Evolutionary conservation across 2,329 filamentous ascomycete genomes (phyloP).

Genomic region (Monosporascus sp.): DNA sequence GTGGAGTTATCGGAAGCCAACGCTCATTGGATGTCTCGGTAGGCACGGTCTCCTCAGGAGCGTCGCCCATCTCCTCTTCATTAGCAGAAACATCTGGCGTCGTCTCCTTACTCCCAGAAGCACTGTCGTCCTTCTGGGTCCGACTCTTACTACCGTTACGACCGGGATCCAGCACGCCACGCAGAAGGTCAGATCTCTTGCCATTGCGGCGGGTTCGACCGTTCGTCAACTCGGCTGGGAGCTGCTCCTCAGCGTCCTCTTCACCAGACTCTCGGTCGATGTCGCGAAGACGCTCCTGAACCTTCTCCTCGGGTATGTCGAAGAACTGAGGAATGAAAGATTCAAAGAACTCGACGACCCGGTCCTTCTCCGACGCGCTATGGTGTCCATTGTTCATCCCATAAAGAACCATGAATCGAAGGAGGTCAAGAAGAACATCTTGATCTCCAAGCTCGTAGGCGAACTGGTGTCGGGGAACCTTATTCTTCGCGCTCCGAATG

Average conservation of each 20-base stretch:
- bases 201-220: slow-evolving; percentile 64
- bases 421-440: slow-evolving; percentile 59
- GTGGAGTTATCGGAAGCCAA: slow-evolving; percentile 59
- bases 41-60: slow-evolving; percentile 49
- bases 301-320: slow-evolving; percentile 65
- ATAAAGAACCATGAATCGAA: slow-evolving; percentile 60
- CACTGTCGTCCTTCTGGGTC: slow-evolving; percentile 73
- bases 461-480: slow-evolving; percentile 66
- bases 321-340: slow-evolving; percentile 74
- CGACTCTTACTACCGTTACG: slow-evolving; percentile 67
- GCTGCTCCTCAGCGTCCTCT: slow-evolving; percentile 71
- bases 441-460: slow-evolving; percentile 69
- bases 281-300: slow-evolving; percentile 62
- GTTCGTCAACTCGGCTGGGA: slow-evolving; percentile 66
- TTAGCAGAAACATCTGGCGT: slow-evolving; percentile 78
- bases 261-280: slow-evolving; percentile 67
- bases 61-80: slow-evolving; percentile 70
- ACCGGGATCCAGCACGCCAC: slow-evolving; percentile 76
- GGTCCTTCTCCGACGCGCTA: slow-evolving; percentile 67
- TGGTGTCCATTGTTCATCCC: slow-evolving; percentile 66
- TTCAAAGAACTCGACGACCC: slow-evolving; percentile 71
- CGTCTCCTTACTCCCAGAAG: slow-evolving; percentile 77
- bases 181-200: slow-evolving; percentile 76
- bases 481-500: slow-evolving; percentile 57
- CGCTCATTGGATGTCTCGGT: slow-evolving; percentile 61